Percentiles rank a stretch among this genome's conserved stretches.
Conservation (phyloP, 2,329 filamentous ascomycete genomes). For the Cladophialophora immunda region DNA sequence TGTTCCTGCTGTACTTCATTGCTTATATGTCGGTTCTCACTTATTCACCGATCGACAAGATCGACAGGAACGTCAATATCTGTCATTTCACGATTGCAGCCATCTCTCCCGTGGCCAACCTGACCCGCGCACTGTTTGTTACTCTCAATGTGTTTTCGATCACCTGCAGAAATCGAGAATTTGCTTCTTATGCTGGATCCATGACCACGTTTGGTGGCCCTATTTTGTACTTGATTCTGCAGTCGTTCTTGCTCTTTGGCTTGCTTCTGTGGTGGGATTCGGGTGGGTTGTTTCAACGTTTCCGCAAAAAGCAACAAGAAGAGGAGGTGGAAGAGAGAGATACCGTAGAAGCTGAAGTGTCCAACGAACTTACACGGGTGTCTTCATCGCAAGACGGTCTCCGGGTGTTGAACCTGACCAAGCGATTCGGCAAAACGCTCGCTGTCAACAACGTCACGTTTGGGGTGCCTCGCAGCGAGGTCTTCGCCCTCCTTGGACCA, state of each 20-base stretch:
- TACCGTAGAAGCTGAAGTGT: slow-evolving; percentile 66
- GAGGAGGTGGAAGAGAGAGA: slow-evolving; percentile 51
- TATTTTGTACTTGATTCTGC: slow-evolving; percentile 81
- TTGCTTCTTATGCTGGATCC: slow-evolving; percentile 73
- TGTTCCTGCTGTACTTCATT: slow-evolving; percentile 76
- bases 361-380: slow-evolving; percentile 70
- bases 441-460: slow-evolving; percentile 92
- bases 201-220: slow-evolving; percentile 82
- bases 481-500: slow-evolving; percentile 87
- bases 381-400: slow-evolving; percentile 72
- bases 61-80: slow-evolving; percentile 72
- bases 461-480: slow-evolving; percentile 78
- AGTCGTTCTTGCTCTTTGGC: slow-evolving; percentile 74
- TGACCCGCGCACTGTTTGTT: slow-evolving; percentile 77
- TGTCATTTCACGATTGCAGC: slow-evolving; percentile 78
- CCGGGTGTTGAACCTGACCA: slow-evolving; percentile 80
- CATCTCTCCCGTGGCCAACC: slow-evolving; percentile 78
- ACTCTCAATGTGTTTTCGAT: slow-evolving; percentile 84
- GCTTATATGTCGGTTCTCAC: slow-evolving; percentile 76
- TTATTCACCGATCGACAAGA: slow-evolving; percentile 73
- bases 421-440: slow-evolving; percentile 76
- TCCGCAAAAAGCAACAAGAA: slow-evolving; percentile 56
- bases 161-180: slow-evolving; percentile 70
- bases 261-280: slow-evolving; percentile 83
- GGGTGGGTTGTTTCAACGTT: slow-evolving; percentile 69